Percentiles rank a stretch among this genome's conserved stretches.
Evolutionary conservation across 163 green algal genomes (phyloP).

Genomic region (Botryococcus braunii): DNA sequence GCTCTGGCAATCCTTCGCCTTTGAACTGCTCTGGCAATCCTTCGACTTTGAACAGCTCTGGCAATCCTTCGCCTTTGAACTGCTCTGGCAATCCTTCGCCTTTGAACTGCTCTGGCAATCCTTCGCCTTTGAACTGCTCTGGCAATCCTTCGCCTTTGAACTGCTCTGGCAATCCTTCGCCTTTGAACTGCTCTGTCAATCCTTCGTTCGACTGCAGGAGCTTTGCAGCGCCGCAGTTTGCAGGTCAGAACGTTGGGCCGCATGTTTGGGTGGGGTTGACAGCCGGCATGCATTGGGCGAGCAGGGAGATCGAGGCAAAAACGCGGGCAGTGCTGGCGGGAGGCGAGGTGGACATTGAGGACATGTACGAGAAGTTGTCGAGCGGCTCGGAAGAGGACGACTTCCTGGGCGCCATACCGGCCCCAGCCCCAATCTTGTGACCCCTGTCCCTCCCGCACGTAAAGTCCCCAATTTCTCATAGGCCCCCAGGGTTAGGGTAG

Average conservation of each 20-base stretch:
- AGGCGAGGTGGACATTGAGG: constrained; percentile 34
- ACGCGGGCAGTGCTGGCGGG: constrained; percentile 26
- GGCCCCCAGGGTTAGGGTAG: too few relatives aligned
- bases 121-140: neutral
- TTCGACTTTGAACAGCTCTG: too few relatives aligned
- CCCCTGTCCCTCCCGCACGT: too few relatives aligned
- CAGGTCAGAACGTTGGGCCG: neutral
- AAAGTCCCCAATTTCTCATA: too few relatives aligned
- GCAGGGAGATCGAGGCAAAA: constrained; percentile 35
- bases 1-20: too few relatives aligned
- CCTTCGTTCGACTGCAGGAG: neutral
- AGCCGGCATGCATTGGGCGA: neutral
- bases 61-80: too few relatives aligned
- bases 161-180: neutral
- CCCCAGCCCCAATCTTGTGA: too few relatives aligned
- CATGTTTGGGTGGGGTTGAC: neutral
- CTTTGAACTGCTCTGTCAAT: neutral
- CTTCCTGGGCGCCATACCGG: too few relatives aligned
- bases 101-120: too few relatives aligned
- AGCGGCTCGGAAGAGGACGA: neutral
- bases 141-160: neutral
- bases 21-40: too few relatives aligned
- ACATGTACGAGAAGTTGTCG: neutral
- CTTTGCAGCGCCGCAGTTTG: neutral
- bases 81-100: too few relatives aligned